These are phyloP conservation scores for Sarcocystis neurona DNA, from an alignment of 169 alveolate genomes.

Conservation along the genomic window DNA sequence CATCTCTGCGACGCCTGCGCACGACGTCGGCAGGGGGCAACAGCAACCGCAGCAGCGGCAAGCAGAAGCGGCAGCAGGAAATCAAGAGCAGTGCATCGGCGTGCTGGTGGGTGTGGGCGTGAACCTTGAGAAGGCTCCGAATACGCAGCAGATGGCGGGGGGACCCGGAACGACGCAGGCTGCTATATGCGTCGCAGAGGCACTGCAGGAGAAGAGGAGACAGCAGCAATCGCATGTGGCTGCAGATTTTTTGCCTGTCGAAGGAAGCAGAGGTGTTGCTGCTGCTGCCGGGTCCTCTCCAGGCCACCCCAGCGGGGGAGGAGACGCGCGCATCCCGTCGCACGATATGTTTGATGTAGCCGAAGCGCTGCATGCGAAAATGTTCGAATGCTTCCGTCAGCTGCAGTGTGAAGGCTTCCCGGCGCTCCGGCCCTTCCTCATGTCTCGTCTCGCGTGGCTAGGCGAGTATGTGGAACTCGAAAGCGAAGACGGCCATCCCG, in stretches of 20 bases:
- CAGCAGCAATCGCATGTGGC: background rate
- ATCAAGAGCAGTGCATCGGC: background rate
- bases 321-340: background rate
- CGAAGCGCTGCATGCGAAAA: slow-evolving; percentile 34
- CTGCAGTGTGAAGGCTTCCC: slow-evolving; percentile 46
- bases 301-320: background rate
- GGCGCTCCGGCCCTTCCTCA: slow-evolving; percentile 31
- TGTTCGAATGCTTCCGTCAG: slow-evolving; percentile 17
- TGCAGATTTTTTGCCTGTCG: background rate
- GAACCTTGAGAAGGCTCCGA: slow-evolving; percentile 27
- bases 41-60: background rate
- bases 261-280: background rate
- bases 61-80: background rate
- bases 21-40: background rate
- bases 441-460: slow-evolving; percentile 43
- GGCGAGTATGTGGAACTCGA: slow-evolving; percentile 51
- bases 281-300: background rate
- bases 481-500: background rate
- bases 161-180: slow-evolving; percentile 49
- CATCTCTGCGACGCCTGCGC: background rate
- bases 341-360: background rate
- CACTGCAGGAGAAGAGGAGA: slow-evolving; percentile 6
- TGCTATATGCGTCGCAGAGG: slow-evolving; percentile 41
- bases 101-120: slow-evolving; percentile 52
- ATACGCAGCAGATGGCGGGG: background rate